Evolutionary conservation across 163 green algal genomes (phyloP).

Genomic region (Scenedesmus sp.): DNA sequence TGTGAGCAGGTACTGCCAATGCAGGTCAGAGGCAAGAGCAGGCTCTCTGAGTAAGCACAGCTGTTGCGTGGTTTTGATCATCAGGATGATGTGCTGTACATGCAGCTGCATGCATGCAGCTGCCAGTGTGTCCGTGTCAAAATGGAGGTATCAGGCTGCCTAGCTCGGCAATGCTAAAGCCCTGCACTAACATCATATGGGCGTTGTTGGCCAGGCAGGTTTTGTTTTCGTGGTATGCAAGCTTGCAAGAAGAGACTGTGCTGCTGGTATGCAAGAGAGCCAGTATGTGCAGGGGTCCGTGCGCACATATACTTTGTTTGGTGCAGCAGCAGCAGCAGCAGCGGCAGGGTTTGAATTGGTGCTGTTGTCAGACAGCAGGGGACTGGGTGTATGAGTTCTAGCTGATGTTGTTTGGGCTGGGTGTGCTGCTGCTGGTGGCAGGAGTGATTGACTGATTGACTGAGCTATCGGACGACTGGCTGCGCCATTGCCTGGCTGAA

Average conservation of each 20-base stretch:
- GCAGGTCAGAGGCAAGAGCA: too few relatives aligned
- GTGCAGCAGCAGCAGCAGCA: neutral
- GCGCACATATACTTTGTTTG: neutral
- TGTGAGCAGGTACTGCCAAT: too few relatives aligned
- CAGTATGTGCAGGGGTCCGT: neutral
- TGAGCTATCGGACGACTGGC: too few relatives aligned
- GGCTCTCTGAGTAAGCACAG: neutral
- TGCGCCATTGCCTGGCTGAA: too few relatives aligned
- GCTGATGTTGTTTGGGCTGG: neutral
- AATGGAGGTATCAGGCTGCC: neutral
- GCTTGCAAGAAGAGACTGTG: too few relatives aligned
- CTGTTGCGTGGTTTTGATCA: neutral
- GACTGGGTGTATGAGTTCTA: too few relatives aligned
- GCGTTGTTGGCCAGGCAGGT: too few relatives aligned
- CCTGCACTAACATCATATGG: too few relatives aligned
- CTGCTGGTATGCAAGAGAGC: neutral
- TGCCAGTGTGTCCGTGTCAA: too few relatives aligned
- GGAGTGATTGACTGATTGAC: neutral
- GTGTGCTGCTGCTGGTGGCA: neutral
- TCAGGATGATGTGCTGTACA: neutral
- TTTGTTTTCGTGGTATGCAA: too few relatives aligned
- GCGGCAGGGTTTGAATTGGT: too few relatives aligned
- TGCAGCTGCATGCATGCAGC: neutral
- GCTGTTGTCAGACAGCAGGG: neutral
- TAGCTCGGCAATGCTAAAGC: neutral